A percentile compares a stretch with the other conserved stretches of the same genome.
Evolutionary conservation across 2,329 filamentous ascomycete genomes (phyloP).

Genomic region (Fusarium palustre): DNA sequence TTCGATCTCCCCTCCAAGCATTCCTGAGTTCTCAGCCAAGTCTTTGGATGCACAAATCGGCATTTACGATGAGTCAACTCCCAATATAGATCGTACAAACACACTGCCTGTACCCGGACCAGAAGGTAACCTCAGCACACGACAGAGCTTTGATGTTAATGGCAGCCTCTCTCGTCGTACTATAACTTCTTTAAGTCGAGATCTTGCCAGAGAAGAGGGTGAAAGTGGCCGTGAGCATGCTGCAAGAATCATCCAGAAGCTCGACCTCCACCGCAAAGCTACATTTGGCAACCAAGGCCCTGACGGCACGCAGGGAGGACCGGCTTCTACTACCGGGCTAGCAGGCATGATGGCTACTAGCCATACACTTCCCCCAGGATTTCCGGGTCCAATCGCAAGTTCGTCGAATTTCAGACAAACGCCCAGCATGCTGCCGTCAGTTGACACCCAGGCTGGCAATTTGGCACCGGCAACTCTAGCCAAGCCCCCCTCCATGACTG

Average conservation of each 20-base stretch:
- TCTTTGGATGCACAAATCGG: constrained; percentile 73
- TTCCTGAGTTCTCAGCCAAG: constrained; percentile 91
- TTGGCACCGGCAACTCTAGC: constrained; percentile 86
- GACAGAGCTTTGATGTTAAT: constrained; percentile 79
- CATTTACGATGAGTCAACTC: constrained; percentile 62
- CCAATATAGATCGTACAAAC: constrained; percentile 67
- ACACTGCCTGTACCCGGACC: constrained; percentile 72
- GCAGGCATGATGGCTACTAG: constrained; percentile 88
- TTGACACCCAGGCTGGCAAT: constrained; percentile 66
- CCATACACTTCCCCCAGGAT: constrained; percentile 79
- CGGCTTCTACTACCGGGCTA: constrained; percentile 72
- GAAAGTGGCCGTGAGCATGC: constrained; percentile 84
- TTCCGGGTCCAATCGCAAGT: constrained; percentile 51
- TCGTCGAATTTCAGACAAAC: constrained; percentile 47
- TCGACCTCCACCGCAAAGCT: constrained; percentile 87
- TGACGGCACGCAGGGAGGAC: constrained; percentile 53
- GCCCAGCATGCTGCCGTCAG: constrained; percentile 51
- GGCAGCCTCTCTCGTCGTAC: constrained; percentile 63
- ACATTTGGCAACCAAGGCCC: constrained; percentile 63
- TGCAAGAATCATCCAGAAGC: constrained; percentile 89
- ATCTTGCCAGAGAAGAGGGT: constrained; percentile 72
- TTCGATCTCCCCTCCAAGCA: constrained; percentile 87
- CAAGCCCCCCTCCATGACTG: constrained; percentile 85
- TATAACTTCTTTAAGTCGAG: constrained; percentile 63
- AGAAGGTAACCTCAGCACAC: constrained; percentile 65